Evolutionary conservation across 2,329 filamentous ascomycete species (phyloP), one percentile per base, ranked within the genome.

Genomic region (Pseudogymnoascus destructans): DNA sequence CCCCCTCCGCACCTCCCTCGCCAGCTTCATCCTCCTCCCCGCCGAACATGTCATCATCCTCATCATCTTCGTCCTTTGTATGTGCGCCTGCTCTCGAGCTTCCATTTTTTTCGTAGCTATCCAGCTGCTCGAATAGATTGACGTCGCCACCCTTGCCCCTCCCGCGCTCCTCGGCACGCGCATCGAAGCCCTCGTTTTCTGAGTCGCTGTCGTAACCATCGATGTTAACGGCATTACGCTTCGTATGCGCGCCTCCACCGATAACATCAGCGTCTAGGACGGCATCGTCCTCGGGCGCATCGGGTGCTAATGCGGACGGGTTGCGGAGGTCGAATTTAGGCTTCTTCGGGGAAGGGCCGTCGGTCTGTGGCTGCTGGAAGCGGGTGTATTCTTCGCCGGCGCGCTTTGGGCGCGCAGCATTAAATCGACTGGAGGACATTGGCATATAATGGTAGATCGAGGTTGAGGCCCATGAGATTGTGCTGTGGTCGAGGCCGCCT

Each of bases 121-220:
- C 79, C 27, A 82, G 72, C 57, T 78, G 73, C 10, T 79, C 75
- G 1, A 75, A 67, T 5, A 81, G 67, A 59, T 77, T 72, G 6
- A 79, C 74, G n/a, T 77, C 71, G 59, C 74, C 74, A 25, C 72
- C 68, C 65, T 73, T 73, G 13, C 61, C 64, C 59, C 68, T 75
- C 57, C 72, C 74, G 62, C 80, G 79, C 59, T 79, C 78, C 60
- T 84, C 82, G 5, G 87, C 86, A 57, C 87, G 81, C 30, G 79
- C 80, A 64, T 93, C 81, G 70, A 95, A 95, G 46, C 87, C 90
- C 68, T 97, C 93, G 63, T 95, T 92, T 57, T 86, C 82, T 2
- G 92, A 95, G 72, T 98, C 93, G 8, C 87, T 93, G 65, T 97
- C 92, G 73, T 97, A 98, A 56, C 93, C 93, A 68, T 97, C 93